Percentiles rank a stretch among this genome's conserved stretches.
Conservation (phyloP, 2,329 filamentous ascomycete genomes). For the Monosporascus cannonballus region DNA sequence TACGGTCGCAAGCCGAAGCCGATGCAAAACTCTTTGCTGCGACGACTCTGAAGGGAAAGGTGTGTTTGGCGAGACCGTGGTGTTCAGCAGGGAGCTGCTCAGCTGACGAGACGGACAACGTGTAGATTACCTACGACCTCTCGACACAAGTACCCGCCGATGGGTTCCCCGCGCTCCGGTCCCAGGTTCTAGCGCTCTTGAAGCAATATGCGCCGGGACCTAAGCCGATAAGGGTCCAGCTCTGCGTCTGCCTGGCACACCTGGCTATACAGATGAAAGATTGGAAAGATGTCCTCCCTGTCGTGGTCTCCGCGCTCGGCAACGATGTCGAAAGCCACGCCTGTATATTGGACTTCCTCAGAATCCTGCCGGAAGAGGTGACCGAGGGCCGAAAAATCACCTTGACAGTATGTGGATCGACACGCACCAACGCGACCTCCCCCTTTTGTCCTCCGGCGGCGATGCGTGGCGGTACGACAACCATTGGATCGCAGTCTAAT, state of each 20-base stretch:
- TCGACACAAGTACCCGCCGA: conserved; percentile 72
- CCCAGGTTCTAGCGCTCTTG: conserved; percentile 76
- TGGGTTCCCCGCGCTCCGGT: conserved; percentile 70
- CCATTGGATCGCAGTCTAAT: conserved; percentile 38
- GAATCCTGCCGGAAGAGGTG: conserved; percentile 96
- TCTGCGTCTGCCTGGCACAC: conserved; percentile 91
- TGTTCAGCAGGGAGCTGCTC: conserved; percentile 3
- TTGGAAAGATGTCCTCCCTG: conserved; percentile 88
- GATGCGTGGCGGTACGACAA: conserved; percentile 23
- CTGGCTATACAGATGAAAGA: conserved; percentile 92
- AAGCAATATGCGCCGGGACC: conserved; percentile 77
- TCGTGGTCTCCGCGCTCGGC: conserved; percentile 73
- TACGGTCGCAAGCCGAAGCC: conserved; percentile 73
- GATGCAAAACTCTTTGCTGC: conserved; percentile 94
- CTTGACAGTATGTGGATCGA: conserved; percentile 86
- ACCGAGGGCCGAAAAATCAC: conserved; percentile 99
- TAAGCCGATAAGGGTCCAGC: conserved; percentile 79
- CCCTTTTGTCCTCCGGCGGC: conserved; percentile 19
- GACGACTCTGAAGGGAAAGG: conserved; percentile 97
- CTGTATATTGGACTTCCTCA: conserved; percentile 91
- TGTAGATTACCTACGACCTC: conserved; percentile 91
- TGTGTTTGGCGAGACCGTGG: conserved; percentile 34
- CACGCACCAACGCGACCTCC: conserved; percentile 39
- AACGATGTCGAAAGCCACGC: conserved; percentile 72
- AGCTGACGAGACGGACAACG: conserved; percentile 11